Percentiles rank a stretch among this genome's conserved stretches.
These are phyloP conservation scores for Aschersonia sp. DNA, from an alignment of 2,329 filamentous ascomycete genomes.

Conservation along the genomic window DNA sequence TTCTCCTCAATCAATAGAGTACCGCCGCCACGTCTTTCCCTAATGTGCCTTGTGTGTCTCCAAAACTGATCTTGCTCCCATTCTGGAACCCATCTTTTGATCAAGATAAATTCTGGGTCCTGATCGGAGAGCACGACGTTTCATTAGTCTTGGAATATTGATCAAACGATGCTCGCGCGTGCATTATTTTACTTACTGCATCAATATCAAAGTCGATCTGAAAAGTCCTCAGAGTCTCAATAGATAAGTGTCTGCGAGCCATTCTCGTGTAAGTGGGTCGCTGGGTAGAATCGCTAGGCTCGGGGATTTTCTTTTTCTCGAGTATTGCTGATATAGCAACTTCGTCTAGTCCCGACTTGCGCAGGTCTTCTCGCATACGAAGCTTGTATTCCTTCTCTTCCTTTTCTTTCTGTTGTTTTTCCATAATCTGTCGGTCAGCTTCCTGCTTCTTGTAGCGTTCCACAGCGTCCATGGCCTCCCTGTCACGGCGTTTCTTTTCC, in stretches of 20 bases:
- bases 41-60: slow-evolving; percentile 51
- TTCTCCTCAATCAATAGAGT: slow-evolving; percentile 32
- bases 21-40: slow-evolving; percentile 34
- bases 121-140: slow-evolving; percentile 11
- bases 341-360: slow-evolving; percentile 43
- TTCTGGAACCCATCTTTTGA: slow-evolving; percentile 60
- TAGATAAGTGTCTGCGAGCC: slow-evolving; percentile 43
- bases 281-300: slow-evolving; percentile 12
- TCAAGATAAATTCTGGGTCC: slow-evolving; percentile 56
- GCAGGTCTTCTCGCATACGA: slow-evolving; percentile 41
- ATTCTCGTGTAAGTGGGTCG: slow-evolving; percentile 49
- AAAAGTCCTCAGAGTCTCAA: slow-evolving; percentile 43
- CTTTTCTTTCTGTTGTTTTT: slow-evolving; percentile 31
- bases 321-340: slow-evolving; percentile 43
- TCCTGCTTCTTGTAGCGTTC: slow-evolving; percentile 36
- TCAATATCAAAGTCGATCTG: slow-evolving; percentile 44
- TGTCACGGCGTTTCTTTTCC: slow-evolving; percentile 28
- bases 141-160: background rate
- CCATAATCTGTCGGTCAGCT: slow-evolving; percentile 28
- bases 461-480: slow-evolving; percentile 31
- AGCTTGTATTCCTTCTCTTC: slow-evolving; percentile 39
- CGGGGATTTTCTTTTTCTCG: slow-evolving; percentile 35
- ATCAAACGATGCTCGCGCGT: background rate
- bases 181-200: slow-evolving; percentile 23
- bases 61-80: slow-evolving; percentile 59